Base-by-base conservation (phyloP, 2,329 filamentous ascomycete genomes). In the Verticillium dahliae region DNA sequence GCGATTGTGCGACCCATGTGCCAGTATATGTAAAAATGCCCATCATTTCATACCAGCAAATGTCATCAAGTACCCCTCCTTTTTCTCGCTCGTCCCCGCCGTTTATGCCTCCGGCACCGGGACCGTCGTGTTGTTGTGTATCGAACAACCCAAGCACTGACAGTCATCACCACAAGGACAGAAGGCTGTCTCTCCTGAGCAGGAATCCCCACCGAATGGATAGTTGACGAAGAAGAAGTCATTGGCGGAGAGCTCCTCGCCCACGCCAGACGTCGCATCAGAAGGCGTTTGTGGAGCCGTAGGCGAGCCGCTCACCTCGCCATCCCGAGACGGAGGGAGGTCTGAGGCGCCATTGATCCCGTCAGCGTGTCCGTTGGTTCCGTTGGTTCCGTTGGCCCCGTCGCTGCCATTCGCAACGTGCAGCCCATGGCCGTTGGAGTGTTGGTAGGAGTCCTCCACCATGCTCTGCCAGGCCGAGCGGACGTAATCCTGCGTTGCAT, bases 201-300 rank as follows among this genome's bases (percentile, higher is more conserved):
- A 85, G 1, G 73, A 70, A 31, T 80, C 76, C 4, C 74, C 72
- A 15, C 65, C 69, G 61, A 78, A 81, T 2, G 81, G 77, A 64
- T 86, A 82, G 60, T 78, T 81, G 61, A 87, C 84, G 66, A 87
- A 87, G 69, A 86, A 80, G 72, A 83, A 87, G 69, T 86, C 82
- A 59, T 74, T 78, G 1, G 80, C 79, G 1, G 79, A 76, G 31
- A 84, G 69, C 63, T 85, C 84, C 59, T 85, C 82, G 60, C 73
- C 73, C 14, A 75, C 65, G 0, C 72, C 74, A 1, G 78, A 78
- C 2, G 79, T 77, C 6, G 76, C 75, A 58, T 81, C 78, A 2
- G 79, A 81, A 1, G 81, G 80, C 7, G 81, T 82, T 59, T 75
- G 78, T 27, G 75, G 76, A 22, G 75, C 73, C 13, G 69, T 64